Base-by-base conservation (phyloP, 306 rosid species). In the Geum urbanum region DNA sequence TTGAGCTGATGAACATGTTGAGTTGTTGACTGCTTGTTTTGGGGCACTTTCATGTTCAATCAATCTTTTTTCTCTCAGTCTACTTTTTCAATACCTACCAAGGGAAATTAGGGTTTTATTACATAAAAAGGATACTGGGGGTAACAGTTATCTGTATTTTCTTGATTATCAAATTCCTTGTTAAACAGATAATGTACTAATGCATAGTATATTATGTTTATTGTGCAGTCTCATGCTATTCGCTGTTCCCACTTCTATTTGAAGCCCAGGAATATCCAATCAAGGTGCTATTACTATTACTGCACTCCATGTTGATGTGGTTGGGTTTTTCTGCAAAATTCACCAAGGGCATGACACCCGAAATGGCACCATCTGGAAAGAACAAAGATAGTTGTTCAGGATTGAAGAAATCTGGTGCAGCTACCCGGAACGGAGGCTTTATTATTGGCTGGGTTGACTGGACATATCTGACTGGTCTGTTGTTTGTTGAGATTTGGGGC, bases 241-340 rank as follows among this genome's bases (percentile, higher is more conserved):
- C 97, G 3, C 70, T 85, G 67, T 90, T 94, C 63, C 98, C 97
- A 0, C 88, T 90, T 18, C 85, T 94, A 62, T 87, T 79, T 71
- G 95, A 85, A 82, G 84, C 89, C 67, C 97, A 77, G 76, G 98
- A 94, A 76, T 90, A 88, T 72, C 96, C 96, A 24, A 79, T 94
- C 73, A 94, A 88, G 81, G 87, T 86, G 54, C 69, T 87, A 22
- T 67, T 94, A 77, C 82, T 94, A 58, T 86, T 94, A 22, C 64
- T 87, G 67, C 88, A 90, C 80, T 77, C 86, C 19, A 80, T 81
- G 65, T 71, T 94, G 51, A 88, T 80, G 83, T 88, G 91, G 97
- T 82, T 84, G 20, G 91, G 88, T 22, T 94, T 90, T 71, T 90
- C 91, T 73, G 88, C 83, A 18, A 90, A 79, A 61, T 88, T 86